Conservation (phyloP, 805 yeast species). For the Candida orba region DNA sequence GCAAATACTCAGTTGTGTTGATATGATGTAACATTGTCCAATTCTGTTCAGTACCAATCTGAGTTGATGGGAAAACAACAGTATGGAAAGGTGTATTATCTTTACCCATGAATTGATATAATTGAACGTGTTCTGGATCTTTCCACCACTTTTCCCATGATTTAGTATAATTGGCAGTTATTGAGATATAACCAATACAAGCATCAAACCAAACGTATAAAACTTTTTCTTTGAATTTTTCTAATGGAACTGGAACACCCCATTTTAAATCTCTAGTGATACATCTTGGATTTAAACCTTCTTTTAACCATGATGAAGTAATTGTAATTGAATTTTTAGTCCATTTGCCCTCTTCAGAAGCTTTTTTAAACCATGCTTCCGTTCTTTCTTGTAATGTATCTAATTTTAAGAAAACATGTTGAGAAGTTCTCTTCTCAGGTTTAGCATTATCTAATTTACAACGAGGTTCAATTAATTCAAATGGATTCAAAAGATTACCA, state of each 20-base stretch:
- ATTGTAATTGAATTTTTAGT: constrained; percentile 84
- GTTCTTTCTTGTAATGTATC: constrained; percentile 78
- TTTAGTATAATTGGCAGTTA: constrained; percentile 84
- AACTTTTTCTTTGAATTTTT: constrained; percentile 81
- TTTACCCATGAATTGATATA: constrained; percentile 98
- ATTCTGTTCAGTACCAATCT: constrained; percentile 76
- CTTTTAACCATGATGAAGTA: constrained; percentile 89
- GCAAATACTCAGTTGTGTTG: constrained; percentile 92
- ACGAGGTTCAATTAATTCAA: constrained; percentile 89
- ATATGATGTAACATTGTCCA: constrained; percentile 93
- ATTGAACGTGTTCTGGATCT: constrained; percentile 77
- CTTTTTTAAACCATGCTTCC: constrained; percentile 61
- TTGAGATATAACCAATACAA: constrained; percentile 91
- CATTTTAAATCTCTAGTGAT: constrained; percentile 95
- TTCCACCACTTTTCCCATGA: constrained; percentile 93
- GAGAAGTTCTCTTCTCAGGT: constrained; percentile 76
- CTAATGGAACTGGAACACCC: constrained; percentile 98
- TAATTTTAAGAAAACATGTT: constrained; percentile 76
- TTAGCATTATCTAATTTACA: constrained; percentile 85
- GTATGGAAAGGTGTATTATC: constrained; percentile 99
- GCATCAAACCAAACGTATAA: constrained; percentile 99
- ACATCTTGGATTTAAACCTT: constrained; percentile 89
- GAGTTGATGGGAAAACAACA: constrained; percentile 92
- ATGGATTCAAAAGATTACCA: constrained; percentile 83
- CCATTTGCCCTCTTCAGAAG: constrained; percentile 77